Evolutionary conservation across 2,329 filamentous ascomycete genomes (phyloP), one percentile per base, ranked within the genome.

Genomic region (Fusarium sp.): DNA sequence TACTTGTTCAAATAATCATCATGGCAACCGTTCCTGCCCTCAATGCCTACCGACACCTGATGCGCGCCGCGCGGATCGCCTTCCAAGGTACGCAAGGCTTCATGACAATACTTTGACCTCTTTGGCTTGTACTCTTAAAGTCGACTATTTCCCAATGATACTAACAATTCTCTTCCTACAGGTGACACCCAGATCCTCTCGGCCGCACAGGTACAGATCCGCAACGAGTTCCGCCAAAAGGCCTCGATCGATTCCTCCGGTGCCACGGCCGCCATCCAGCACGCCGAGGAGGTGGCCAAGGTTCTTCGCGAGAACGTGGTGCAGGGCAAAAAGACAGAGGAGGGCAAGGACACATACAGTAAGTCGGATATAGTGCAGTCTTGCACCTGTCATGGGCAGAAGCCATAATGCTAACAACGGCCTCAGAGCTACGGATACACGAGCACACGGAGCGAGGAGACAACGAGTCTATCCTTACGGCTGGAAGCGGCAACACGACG

Each of bases 401-500:
- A 25, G 27, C 13, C 20, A 48, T 23, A 11, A 54, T 62, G 45
- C 66, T 66, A 69, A 70, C 10, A 27, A n/a, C 41, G 3, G 30
- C 54, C n/a, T 14, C 76, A 98, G 95, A 93, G 81, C 85, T 98
- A 67, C 89, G 92, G 61, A 98, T 99, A 84, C 97, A 98, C 82
- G 90, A 97, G 71, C 87, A 97, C 75, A 99, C 93, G 34, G 96
- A 99, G 83, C 89, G 94, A 75, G 95, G 97, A 64, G 94, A 98
- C 84, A 99, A 99, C 81, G 95, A 98, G 77, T 94, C 92, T 37
- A 91, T 98, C 79, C 97, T 95, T 84, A 86, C 91, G 61, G 88
- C 88, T 3, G 87, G 84, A 69, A 82, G 71, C 2, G 80, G 79
- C 43, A 68, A 67, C n/a, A 57, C 71, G n/a, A 75, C 79, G 9